Base-by-base conservation (phyloP, 495 filamentous ascomycete species). In the Penicillium subrubescens region DNA sequence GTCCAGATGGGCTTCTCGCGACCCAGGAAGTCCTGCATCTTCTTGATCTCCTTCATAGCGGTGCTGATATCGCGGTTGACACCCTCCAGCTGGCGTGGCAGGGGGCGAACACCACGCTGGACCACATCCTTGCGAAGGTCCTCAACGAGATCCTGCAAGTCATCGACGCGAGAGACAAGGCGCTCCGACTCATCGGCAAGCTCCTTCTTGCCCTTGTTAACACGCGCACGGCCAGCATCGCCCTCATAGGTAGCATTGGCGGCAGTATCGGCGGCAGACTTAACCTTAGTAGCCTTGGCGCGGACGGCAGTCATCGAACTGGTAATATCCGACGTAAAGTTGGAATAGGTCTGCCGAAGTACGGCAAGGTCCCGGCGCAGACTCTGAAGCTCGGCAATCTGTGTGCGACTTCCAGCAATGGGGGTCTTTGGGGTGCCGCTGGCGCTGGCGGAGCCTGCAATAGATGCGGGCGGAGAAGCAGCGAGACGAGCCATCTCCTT, bases 111-210 rank as follows among this genome's bases (percentile, higher is more conserved):
- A 55, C 95, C 95, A 65, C 96, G 92, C 46, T 83, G 82, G 41
- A 99, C 95, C 46, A 99, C 96, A 73, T 98, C 95, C 80, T 98
- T 98, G 61, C 95, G 92, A 33, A 99, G 86, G 73, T 98, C 96
- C 73, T 99, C 95, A 35, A 99, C 90, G 48, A 95, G 79, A 72
- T 99, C 96, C 78, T 97, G 94, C 19, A 99, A 86, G 70, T 97
- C 93, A 73, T 99, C 95, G 15, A 99, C 94, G 63, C 91, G 90
- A 63, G 84, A 87, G 66, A 99, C 92, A 54, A 99, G 86, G 44
- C 86, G 89, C 75, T 97, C 93, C 8, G 91, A 93, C 68, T 97
- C 94, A 46, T 87, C 85, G 52, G 86, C 88, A 60, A 99, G 87
- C 29, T 86, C 81, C 75, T 96, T 94, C 75, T 95, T 96, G 23